Percentiles rank a stretch among this genome's conserved stretches.
These are phyloP conservation scores for Globisporangium uncinulatum DNA, from an alignment of 352 stramenopile genomes.

Conservation along the genomic window DNA sequence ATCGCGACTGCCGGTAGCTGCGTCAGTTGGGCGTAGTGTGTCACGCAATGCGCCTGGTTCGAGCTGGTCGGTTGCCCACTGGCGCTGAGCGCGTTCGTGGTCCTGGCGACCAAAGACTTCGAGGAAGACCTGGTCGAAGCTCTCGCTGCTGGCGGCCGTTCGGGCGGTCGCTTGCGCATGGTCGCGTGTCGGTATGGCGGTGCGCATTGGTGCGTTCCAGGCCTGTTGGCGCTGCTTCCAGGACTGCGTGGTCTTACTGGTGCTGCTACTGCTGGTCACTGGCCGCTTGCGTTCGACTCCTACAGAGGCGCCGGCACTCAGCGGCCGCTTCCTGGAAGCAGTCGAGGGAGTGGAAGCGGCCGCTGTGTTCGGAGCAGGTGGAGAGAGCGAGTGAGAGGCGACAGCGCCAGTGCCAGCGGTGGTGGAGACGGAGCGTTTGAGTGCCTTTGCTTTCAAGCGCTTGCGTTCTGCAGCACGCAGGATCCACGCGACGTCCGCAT, in stretches of 20 bases:
- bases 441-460: slow-evolving; percentile 13
- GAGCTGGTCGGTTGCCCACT: slow-evolving; percentile 4
- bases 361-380: not conserved
- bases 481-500: slow-evolving; percentile 30
- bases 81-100: slow-evolving; percentile 8
- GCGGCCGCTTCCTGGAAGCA: slow-evolving; percentile 10
- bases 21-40: no score
- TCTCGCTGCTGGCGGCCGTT: slow-evolving; percentile 16
- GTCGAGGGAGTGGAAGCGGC: not conserved
- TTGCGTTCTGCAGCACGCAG: slow-evolving; percentile 35
- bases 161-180: no score
- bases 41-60: slow-evolving; percentile 2
- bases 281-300: not conserved
- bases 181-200: not conserved
- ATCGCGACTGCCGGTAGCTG: not conserved
- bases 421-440: not conserved
- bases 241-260: slow-evolving; percentile 1
- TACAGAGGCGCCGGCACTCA: slow-evolving; percentile 1
- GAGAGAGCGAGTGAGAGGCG: not conserved
- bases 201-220: slow-evolving; percentile 6
- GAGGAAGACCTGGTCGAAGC: slow-evolving; percentile 50
- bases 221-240: slow-evolving; percentile 23
- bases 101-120: slow-evolving; percentile 35
- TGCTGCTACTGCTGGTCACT: not conserved
- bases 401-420: not conserved